Evolutionary conservation across 2,329 filamentous ascomycete species (phyloP).

Genomic region (Hypoxylon sp.): DNA sequence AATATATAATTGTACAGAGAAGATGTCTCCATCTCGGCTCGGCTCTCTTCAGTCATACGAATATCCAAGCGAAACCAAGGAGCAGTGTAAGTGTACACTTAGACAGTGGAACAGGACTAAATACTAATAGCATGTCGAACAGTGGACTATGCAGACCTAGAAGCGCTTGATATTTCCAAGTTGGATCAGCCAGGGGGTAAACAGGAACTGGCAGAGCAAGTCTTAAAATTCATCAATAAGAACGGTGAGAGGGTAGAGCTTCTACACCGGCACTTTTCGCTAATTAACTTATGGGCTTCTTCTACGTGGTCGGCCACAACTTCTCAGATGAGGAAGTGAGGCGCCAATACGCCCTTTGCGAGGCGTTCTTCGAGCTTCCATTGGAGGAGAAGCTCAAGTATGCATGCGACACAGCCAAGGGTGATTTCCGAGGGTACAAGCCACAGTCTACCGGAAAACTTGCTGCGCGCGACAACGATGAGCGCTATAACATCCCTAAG

Average conservation of each 20-base stretch:
- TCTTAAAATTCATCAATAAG: constrained; percentile 47
- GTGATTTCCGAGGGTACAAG: constrained; percentile 48
- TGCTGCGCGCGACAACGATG: constrained; percentile 43
- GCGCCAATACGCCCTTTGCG: constrained; percentile 37
- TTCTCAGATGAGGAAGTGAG: constrained; percentile 40
- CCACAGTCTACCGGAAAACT: constrained; percentile 43
- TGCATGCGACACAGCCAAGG: constrained; percentile 44
- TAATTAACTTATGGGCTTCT: constrained; percentile 42
- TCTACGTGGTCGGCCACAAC: constrained; percentile 44
- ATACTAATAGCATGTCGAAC: neutral
- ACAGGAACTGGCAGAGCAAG: constrained; percentile 42
- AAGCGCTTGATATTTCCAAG: constrained; percentile 47
- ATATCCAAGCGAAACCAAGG: constrained; percentile 42
- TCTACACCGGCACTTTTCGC: neutral
- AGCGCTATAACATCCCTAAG: constrained; percentile 47
- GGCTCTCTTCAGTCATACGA: constrained; percentile 31
- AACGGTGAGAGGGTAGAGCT: constrained; percentile 35
- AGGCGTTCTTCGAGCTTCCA: constrained; percentile 38
- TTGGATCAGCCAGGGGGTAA: constrained; percentile 42
- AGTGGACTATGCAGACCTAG: constrained; percentile 46
- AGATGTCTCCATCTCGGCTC: constrained; percentile 30
- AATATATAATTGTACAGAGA: neutral
- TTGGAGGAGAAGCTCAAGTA: constrained; percentile 40
- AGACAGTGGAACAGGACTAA: neutral
- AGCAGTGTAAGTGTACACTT: constrained; percentile 30